A percentile compares a stretch with the other conserved stretches of the same genome.
These are phyloP conservation scores for Rhynchospora tenuis DNA, from an alignment of 176 grass and related monocot species.

Conservation along the genomic window DNA sequence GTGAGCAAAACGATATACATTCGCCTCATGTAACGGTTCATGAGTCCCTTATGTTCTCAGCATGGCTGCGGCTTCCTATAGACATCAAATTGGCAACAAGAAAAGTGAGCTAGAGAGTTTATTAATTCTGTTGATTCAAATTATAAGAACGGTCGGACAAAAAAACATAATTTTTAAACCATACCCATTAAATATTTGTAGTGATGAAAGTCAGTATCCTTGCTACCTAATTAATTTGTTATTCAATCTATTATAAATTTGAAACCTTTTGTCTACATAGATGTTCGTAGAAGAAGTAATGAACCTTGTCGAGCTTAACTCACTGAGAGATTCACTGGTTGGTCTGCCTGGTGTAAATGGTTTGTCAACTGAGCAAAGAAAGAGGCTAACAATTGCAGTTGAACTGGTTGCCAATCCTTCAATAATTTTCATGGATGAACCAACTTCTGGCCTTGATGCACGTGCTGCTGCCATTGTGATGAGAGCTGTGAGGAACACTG, in stretches of 20 bases:
- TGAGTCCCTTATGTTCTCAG: conserved; percentile 79
- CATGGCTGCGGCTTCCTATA: conserved; percentile 63
- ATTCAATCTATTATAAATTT: conserved; percentile 10
- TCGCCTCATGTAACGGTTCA: conserved; percentile 79
- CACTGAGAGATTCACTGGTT: conserved; percentile 68
- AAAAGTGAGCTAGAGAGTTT: conserved; percentile 38
- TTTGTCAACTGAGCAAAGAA: conserved; percentile 81
- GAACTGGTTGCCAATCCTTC: conserved; percentile 93
- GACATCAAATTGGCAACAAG: conserved; percentile 46
- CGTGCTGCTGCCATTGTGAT: conserved; percentile 92
- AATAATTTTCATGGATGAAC: conserved; percentile 96
- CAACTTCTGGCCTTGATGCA: conserved; percentile 87
- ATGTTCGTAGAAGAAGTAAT: conserved; percentile 89
- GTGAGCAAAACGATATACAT: conserved; percentile 93
- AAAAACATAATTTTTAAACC: too few relatives aligned
- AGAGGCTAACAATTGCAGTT: conserved; percentile 89
- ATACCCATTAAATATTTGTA: not conserved
- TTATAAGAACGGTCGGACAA: too few relatives aligned
- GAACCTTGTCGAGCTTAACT: conserved; percentile 78
- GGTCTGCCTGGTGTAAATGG: conserved; percentile 83
- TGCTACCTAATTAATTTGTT: not conserved
- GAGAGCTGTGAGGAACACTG: conserved; percentile 84
- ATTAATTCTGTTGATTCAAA: too few relatives aligned
- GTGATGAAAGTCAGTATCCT: not conserved
- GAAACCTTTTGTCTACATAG: conserved; percentile 30